Evolutionary conservation across 495 filamentous ascomycete species (phyloP).

Genomic region (Pyrenopolyporus hunteri): DNA sequence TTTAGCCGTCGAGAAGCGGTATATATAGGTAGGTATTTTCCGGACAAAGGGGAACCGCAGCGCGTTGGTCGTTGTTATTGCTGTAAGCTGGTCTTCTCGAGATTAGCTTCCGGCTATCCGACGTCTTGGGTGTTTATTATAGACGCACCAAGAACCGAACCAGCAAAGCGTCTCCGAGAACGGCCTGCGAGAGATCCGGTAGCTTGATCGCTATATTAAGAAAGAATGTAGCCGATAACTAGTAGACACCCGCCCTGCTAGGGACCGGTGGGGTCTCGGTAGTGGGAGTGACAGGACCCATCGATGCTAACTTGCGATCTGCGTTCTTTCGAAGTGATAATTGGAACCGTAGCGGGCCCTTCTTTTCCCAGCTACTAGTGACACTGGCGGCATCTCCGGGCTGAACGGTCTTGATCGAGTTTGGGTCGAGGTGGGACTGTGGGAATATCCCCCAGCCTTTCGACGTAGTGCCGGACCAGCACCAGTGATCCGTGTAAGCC

Average conservation of each 20-base stretch:
- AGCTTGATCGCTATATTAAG: background rate
- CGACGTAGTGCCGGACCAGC: conserved; percentile 53
- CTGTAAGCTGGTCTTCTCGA: background rate
- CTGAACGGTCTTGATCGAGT: conserved; percentile 38
- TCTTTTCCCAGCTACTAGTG: conserved; percentile 44
- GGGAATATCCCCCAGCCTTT: conserved; percentile 57
- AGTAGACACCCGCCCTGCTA: conserved; percentile 32
- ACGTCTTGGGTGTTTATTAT: background rate
- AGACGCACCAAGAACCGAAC: background rate
- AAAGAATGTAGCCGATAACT: background rate
- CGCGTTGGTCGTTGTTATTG: background rate
- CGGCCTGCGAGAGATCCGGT: background rate
- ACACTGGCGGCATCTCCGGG: conserved; percentile 38
- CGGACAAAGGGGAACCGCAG: background rate
- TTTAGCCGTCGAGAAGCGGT: background rate
- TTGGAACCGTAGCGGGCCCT: conserved; percentile 35
- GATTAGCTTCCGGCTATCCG: background rate
- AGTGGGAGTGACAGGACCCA: conserved; percentile 21
- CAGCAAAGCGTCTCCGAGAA: background rate
- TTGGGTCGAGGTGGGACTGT: conserved; percentile 47
- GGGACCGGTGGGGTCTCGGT: conserved; percentile 26
- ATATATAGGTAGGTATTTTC: conserved; percentile 1
- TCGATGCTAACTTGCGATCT: conserved; percentile 22
- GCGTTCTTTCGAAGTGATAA: conserved; percentile 43
- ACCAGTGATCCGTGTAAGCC: conserved; percentile 52